These are phyloP conservation scores for Alopecurus myosuroides DNA, from an alignment of 176 grass and related monocot species.

Conservation along the genomic window DNA sequence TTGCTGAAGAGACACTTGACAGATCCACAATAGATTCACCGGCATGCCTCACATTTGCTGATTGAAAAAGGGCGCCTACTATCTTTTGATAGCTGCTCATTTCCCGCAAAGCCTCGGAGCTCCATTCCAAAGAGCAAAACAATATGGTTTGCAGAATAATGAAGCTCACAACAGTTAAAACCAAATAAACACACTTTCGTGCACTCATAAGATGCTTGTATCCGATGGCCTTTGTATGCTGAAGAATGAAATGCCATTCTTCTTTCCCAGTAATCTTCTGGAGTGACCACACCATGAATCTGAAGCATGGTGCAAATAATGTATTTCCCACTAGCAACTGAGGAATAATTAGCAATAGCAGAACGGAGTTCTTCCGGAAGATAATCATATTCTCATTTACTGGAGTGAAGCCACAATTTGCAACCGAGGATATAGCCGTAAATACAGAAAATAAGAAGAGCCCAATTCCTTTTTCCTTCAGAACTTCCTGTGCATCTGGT, in stretches of 20 bases:
- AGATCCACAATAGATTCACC: constrained; percentile 63
- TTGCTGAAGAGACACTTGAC: constrained; percentile 48
- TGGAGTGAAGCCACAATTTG: constrained; percentile 81
- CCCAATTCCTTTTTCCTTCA: constrained; percentile 44
- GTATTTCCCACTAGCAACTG: constrained; percentile 59
- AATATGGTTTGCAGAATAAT: constrained; percentile 49
- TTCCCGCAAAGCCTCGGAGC: constrained; percentile 33
- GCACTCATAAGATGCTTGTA: constrained; percentile 59
- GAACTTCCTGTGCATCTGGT: constrained; percentile 38
- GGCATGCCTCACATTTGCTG: constrained; percentile 71
- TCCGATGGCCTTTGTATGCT: constrained; percentile 17
- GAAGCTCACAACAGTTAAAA: constrained; percentile 46
- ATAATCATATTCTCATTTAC: constrained; percentile 78
- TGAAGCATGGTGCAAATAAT: constrained; percentile 57
- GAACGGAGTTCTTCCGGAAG: constrained; percentile 50
- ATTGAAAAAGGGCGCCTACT: constrained; percentile 47
- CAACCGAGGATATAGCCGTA: constrained; percentile 59
- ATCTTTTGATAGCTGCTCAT: constrained; percentile 60
- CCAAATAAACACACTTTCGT: constrained; percentile 36
- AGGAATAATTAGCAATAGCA: constrained; percentile 63
- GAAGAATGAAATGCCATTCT: constrained; percentile 54
- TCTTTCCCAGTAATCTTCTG: constrained; percentile 47
- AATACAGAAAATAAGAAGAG: constrained; percentile 57
- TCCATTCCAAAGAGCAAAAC: constrained; percentile 65
- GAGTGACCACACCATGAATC: constrained; percentile 53